Conservation (phyloP, 2,329 filamentous ascomycete genomes). For the Pseudocercospora macadamiae region DNA sequence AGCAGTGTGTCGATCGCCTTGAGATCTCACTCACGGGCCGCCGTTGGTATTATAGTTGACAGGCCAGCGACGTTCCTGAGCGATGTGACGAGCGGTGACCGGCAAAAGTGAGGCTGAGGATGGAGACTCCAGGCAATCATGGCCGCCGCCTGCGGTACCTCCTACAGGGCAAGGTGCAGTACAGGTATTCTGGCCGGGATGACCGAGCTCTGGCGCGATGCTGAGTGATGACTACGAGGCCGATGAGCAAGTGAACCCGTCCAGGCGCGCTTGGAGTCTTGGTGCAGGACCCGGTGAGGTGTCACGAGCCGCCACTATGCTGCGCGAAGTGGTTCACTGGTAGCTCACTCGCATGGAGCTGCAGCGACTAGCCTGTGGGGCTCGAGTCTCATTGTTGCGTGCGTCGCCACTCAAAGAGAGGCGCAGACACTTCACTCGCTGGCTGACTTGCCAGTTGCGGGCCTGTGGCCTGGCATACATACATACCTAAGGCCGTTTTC, state of each 20-base stretch:
- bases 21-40: no score
- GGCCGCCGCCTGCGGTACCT: constrained; percentile 11
- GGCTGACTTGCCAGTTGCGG: no score
- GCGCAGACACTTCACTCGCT: no score
- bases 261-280: background rate
- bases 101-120: constrained; percentile 18
- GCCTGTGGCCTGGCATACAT: no score
- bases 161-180: background rate
- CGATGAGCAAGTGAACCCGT: background rate
- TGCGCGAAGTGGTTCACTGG: background rate
- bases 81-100: constrained; percentile 8
- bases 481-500: no score
- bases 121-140: constrained; percentile 1
- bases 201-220: background rate
- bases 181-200: background rate
- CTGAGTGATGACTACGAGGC: background rate
- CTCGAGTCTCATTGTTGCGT: no score
- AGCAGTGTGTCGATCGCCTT: background rate
- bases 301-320: background rate
- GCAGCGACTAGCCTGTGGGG: background rate
- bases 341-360: background rate
- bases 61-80: background rate
- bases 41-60: background rate
- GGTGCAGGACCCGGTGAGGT: background rate
- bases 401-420: no score